A percentile compares a stretch with the other conserved stretches of the same genome.
Evolutionary conservation across 768 basidiomycete genomes (phyloP).

Genomic region (Leccinum olivaceopallidum): DNA sequence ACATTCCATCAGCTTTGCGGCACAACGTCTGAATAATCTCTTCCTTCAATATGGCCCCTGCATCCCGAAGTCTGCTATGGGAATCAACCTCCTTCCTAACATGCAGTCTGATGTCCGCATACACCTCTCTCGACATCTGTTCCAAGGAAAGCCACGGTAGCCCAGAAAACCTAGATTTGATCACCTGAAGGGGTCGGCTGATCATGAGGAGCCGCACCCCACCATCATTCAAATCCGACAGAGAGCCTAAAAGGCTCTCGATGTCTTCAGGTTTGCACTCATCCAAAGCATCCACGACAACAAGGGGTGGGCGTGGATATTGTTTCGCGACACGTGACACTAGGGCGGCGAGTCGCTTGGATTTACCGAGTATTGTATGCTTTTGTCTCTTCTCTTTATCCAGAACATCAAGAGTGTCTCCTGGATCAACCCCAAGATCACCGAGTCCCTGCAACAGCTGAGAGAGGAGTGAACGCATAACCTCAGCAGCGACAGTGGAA

Average conservation of each 20-base stretch:
- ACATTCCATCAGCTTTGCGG: constrained; percentile 15
- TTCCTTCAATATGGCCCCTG: background rate
- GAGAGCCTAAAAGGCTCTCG: background rate
- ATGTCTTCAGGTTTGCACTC: constrained; percentile 13
- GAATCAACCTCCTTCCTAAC: constrained; percentile 9
- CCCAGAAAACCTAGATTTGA: constrained; percentile 3
- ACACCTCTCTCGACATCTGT: too few species aligned
- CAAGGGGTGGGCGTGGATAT: background rate
- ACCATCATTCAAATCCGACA: background rate
- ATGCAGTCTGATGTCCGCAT: constrained; percentile 15
- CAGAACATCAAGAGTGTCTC: background rate
- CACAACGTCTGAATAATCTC: constrained; percentile 4
- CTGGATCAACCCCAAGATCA: background rate
- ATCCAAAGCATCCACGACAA: constrained; percentile 19
- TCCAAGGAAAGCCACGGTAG: constrained; percentile 11
- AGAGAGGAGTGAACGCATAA: background rate
- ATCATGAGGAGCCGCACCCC: constrained; percentile 9
- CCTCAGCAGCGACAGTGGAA: background rate
- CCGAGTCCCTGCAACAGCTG: background rate
- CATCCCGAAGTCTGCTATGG: constrained; percentile 2
- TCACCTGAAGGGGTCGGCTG: constrained; percentile 4
- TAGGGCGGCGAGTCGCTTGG: background rate
- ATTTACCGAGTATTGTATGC: background rate
- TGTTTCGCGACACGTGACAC: background rate
- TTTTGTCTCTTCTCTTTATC: background rate